These are phyloP conservation scores for Colletotrichum sp. DNA, from an alignment of 2,329 filamentous ascomycete genomes.

Conservation along the genomic window DNA sequence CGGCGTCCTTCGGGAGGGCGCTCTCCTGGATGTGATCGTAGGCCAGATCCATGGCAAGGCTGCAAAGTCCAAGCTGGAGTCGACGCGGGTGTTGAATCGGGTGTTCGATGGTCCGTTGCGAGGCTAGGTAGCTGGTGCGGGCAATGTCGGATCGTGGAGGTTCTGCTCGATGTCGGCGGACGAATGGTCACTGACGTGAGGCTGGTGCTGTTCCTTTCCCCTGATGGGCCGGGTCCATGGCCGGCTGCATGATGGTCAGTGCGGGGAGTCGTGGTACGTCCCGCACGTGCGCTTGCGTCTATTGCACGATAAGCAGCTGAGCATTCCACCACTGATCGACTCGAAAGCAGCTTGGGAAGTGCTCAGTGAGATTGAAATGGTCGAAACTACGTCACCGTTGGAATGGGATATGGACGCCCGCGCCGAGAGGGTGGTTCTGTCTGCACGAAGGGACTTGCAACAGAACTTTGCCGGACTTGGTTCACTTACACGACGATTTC, in stretches of 20 bases:
- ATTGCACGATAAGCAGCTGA: not conserved
- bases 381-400: not conserved
- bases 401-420: too few species aligned
- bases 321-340: not conserved
- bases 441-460: slow-evolving; percentile 7
- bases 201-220: slow-evolving; percentile 9
- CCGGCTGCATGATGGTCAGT: slow-evolving; percentile 18
- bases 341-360: not conserved
- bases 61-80: not conserved
- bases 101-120: slow-evolving; percentile 4
- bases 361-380: not conserved
- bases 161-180: not conserved
- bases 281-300: not conserved
- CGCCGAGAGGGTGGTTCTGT: not conserved
- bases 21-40: slow-evolving; percentile 97
- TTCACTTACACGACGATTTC: not conserved
- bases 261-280: not conserved
- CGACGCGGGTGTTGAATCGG: not conserved
- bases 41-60: slow-evolving; percentile 80
- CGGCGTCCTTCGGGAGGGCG: slow-evolving; percentile 65
- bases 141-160: slow-evolving; percentile 1
- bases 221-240: slow-evolving; percentile 6
- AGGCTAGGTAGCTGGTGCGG: slow-evolving; percentile 17
- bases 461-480: not conserved
- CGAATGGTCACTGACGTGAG: slow-evolving; percentile 20